Base-by-base conservation (phyloP, 2,329 filamentous ascomycete species). In the Anthostomella pinea region DNA sequence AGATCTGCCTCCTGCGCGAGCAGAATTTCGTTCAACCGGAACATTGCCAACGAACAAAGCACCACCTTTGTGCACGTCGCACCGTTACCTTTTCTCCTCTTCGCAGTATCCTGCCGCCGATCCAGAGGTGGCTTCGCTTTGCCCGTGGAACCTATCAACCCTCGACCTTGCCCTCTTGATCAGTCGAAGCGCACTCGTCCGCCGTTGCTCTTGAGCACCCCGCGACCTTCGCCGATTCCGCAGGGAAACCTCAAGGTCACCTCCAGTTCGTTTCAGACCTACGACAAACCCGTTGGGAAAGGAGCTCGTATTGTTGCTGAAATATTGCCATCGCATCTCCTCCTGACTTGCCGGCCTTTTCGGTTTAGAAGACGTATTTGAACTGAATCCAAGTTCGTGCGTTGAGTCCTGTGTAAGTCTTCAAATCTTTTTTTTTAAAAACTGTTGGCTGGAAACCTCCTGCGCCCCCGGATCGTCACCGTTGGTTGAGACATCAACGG, bases 251-350 rank as follows among this genome's bases (percentile, higher is more conserved):
- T n/a, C n/a, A n/a, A n/a, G n/a, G n/a, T n/a, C n/a, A n/a, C n/a
- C n/a, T n/a, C n/a, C n/a, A n/a, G n/a, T n/a, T n/a, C n/a, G n/a
- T n/a, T n/a, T n/a, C 23, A 31, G 26, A 27, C 21, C 18, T 32
- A 23, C 25, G 10, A 22, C 20, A 37, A 16, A 34, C 24, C 33
- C 24, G 25, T 38, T 41, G 33, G 42, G 30, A 36, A 34, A 43
- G 29, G 40, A 41, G 37, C 45, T 52, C 48, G 51, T 58, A 57
- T 49, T 51, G 63, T 56, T 64, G 63, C 63, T 66, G 63, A 52
- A 64, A 66, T 63, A 66, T 61, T 62, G 63, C 63, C 63, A 45
- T 52, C 59, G 57, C 52, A 52, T 47, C 41, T 47, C 38, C 43
- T 33, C 35, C 30, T 24, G 22, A 28, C 35, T 28, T 44, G 8